These are phyloP conservation scores for Debaryomyces fabryi DNA, from an alignment of 1,139 yeast species.

Conservation along the genomic window DNA sequence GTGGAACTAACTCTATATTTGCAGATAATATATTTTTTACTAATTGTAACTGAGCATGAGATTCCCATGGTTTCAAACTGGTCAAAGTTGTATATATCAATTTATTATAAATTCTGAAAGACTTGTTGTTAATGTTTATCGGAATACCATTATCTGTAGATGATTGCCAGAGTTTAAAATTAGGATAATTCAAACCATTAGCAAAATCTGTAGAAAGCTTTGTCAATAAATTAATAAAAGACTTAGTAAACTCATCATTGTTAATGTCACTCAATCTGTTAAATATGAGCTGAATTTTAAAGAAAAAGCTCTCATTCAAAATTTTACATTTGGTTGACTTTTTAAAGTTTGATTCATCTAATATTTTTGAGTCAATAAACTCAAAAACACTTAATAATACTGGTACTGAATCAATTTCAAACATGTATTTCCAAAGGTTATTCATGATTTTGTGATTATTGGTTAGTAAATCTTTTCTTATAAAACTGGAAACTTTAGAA, in stretches of 20 bases:
- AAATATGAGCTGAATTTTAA: constrained; percentile 58
- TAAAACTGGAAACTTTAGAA: constrained; percentile 48
- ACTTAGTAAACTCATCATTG: constrained; percentile 26
- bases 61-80: constrained; percentile 80
- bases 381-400: constrained; percentile 44
- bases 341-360: constrained; percentile 63
- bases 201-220: constrained; percentile 53
- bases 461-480: constrained; percentile 63
- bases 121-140: constrained; percentile 45
- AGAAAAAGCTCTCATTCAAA: constrained; percentile 75
- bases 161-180: constrained; percentile 58
- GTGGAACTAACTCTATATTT: constrained; percentile 73
- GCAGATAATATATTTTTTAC: constrained; percentile 52
- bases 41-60: constrained; percentile 60
- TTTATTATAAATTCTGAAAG: constrained; percentile 66
- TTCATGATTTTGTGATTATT: constrained; percentile 61
- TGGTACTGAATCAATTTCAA: constrained; percentile 53
- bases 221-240: constrained; percentile 53
- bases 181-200: constrained; percentile 65
- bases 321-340: constrained; percentile 74
- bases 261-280: constrained; percentile 29
- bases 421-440: constrained; percentile 64
- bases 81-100: constrained; percentile 64
- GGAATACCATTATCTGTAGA: constrained; percentile 26
- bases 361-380: constrained; percentile 52